These are phyloP conservation scores for Backusella australiensis DNA, from an alignment of 192 early-diverging fungal genomes.

Conservation along the genomic window DNA sequence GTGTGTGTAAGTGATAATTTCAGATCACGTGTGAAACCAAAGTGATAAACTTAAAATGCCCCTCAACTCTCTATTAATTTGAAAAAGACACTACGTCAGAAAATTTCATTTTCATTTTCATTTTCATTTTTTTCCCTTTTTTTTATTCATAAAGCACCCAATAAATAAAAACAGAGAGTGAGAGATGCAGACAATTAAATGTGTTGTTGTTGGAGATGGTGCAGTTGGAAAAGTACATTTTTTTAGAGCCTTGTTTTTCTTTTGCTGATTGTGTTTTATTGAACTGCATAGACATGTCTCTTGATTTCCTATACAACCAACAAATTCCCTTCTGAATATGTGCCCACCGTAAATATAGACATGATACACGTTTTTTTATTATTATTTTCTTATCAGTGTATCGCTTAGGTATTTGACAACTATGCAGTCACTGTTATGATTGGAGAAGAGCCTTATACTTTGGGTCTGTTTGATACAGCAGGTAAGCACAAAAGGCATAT, in stretches of 20 bases:
- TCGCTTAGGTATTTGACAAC: slow-evolving; percentile 83
- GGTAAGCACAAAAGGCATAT: neutral
- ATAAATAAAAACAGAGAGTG: neutral
- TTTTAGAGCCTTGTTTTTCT: neutral
- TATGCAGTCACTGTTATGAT: slow-evolving; percentile 98
- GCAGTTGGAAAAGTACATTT: slow-evolving; percentile 64
- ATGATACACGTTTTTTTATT: neutral
- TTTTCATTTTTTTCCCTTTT: neutral
- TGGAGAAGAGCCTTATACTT: slow-evolving; percentile 91
- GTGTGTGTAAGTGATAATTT: too few species aligned
- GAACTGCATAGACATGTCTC: slow-evolving; percentile 71
- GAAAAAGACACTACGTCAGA: neutral
- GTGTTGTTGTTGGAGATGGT: slow-evolving; percentile 76
- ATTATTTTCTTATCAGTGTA: neutral
- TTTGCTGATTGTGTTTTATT: neutral
- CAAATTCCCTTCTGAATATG: slow-evolving; percentile 94
- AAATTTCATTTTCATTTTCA: neutral
- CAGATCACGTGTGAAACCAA: too few species aligned
- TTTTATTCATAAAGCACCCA: neutral
- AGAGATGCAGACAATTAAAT: slow-evolving; percentile 73
- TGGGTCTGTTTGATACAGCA: slow-evolving; percentile 94
- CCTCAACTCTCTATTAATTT: too few species aligned
- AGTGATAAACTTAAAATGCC: too few species aligned
- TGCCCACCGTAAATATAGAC: slow-evolving; percentile 75
- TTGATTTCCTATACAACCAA: slow-evolving; percentile 95